Conservation (phyloP, 2,329 filamentous ascomycete genomes). For the Ophiostoma ulmi region DNA sequence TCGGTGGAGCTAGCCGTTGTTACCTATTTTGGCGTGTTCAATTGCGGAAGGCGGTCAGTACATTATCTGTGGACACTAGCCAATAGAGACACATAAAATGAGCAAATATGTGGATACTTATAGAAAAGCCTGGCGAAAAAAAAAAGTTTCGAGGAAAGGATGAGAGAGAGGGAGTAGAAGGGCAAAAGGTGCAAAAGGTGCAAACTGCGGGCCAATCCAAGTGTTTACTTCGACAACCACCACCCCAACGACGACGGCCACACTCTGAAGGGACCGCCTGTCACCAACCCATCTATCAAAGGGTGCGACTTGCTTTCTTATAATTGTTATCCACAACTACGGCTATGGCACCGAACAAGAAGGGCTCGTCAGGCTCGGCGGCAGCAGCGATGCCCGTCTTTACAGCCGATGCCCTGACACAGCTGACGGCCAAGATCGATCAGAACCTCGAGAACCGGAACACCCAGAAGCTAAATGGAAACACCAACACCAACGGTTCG, state of each 20-base stretch:
- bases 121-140: constrained; percentile 19
- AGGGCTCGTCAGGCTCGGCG: constrained; percentile 20
- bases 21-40: neutral
- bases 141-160: constrained; percentile 21
- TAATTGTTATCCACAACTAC: neutral
- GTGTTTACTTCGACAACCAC: neutral
- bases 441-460: constrained; percentile 43
- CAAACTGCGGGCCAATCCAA: constrained; percentile 1
- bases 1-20: neutral
- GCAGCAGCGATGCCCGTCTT: constrained; percentile 35
- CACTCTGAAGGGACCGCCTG: neutral
- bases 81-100: constrained; percentile 22
- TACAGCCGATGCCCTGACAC: constrained; percentile 47
- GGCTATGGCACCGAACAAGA: constrained; percentile 29
- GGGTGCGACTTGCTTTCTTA: neutral
- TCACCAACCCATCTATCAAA: neutral
- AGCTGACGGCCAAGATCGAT: constrained; percentile 55
- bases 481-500: constrained; percentile 2
- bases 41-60: constrained; percentile 26
- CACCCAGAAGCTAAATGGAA: constrained; percentile 30
- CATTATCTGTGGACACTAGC: constrained; percentile 5
- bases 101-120: constrained; percentile 13
- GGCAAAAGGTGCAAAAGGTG: neutral
- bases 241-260: constrained; percentile 7
- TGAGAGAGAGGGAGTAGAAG: neutral